A percentile compares a stretch with the other conserved stretches of the same genome.
Evolutionary conservation across 148 eudicot genomes (phyloP).

Genomic region (Chenopodium quinoa): DNA sequence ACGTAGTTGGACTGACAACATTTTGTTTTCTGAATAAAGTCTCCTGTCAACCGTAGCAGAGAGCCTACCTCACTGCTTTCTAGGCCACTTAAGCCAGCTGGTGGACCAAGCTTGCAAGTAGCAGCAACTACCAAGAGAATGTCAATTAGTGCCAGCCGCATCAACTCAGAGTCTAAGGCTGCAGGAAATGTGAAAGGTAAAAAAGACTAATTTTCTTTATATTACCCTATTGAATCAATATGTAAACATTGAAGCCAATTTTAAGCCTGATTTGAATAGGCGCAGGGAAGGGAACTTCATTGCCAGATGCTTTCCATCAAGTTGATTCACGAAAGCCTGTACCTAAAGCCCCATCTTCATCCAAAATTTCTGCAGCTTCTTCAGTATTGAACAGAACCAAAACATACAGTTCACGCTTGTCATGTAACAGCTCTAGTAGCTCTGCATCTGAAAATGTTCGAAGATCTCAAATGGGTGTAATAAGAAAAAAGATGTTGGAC

Average conservation of each 20-base stretch:
- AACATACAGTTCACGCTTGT: conserved; percentile 41
- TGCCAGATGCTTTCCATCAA: conserved; percentile 32
- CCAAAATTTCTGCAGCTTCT: conserved; percentile 44
- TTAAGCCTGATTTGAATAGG: conserved; percentile 30
- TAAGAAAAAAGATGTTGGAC: conserved; percentile 38
- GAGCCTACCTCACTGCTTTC: conserved; percentile 36
- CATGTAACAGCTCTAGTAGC: conserved; percentile 57
- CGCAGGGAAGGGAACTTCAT: conserved; percentile 39
- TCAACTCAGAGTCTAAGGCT: conserved; percentile 44
- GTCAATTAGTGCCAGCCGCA: conserved; percentile 41
- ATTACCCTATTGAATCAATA: background rate
- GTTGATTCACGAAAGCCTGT: conserved; percentile 37
- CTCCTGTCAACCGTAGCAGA: conserved; percentile 36
- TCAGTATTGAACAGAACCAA: conserved; percentile 39
- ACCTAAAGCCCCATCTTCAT: conserved; percentile 43
- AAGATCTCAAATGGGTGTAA: conserved; percentile 32
- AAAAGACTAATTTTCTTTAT: conserved; percentile 1
- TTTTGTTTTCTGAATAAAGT: conserved; percentile 30
- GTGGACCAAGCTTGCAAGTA: conserved; percentile 30
- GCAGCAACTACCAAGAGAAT: conserved; percentile 47
- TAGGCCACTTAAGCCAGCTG: conserved; percentile 41
- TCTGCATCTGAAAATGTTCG: conserved; percentile 35
- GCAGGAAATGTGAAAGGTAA: conserved; percentile 39
- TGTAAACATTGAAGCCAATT: background rate
- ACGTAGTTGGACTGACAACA: conserved; percentile 22